These are phyloP conservation scores for Cymbidium sinense DNA, from an alignment of 106 monocot genomes.

Conservation along the genomic window DNA sequence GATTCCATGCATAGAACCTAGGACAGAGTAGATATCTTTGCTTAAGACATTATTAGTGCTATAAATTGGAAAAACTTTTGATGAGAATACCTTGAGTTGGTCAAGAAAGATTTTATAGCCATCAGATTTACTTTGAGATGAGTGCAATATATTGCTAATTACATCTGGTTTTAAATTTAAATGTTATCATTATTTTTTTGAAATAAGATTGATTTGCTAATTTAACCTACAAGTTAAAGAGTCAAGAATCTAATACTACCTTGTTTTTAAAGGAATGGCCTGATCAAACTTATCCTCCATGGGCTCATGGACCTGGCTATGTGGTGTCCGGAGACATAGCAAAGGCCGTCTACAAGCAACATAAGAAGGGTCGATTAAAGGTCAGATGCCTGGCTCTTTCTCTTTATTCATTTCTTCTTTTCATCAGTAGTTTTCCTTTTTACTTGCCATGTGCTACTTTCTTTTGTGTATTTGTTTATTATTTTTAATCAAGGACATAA, in stretches of 20 bases:
- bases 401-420: not conserved
- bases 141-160: not conserved
- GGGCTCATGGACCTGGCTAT: constrained; percentile 99
- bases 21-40: not conserved
- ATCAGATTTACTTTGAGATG: too few species aligned
- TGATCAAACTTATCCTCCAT: constrained; percentile 80
- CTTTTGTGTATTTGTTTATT: not conserved
- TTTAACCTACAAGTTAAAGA: not conserved
- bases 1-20: not conserved
- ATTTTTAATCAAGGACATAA: not conserved
- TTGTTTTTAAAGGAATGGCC: constrained; percentile 73
- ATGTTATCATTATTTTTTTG: not conserved
- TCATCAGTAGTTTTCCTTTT: not conserved
- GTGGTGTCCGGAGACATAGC: constrained; percentile 83
- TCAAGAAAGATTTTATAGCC: too few species aligned
- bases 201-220: not conserved
- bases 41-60: not conserved
- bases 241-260: not conserved
- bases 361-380: constrained; percentile 60
- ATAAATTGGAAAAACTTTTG: too few species aligned
- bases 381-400: constrained; percentile 18
- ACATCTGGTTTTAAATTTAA: not conserved
- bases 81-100: too few species aligned
- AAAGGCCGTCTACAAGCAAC: constrained; percentile 46
- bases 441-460: not conserved